phyloP scores from a whole-genome alignment of 2,329 filamentous ascomycete species.

The Scedosporium dehoogii region DNA sequence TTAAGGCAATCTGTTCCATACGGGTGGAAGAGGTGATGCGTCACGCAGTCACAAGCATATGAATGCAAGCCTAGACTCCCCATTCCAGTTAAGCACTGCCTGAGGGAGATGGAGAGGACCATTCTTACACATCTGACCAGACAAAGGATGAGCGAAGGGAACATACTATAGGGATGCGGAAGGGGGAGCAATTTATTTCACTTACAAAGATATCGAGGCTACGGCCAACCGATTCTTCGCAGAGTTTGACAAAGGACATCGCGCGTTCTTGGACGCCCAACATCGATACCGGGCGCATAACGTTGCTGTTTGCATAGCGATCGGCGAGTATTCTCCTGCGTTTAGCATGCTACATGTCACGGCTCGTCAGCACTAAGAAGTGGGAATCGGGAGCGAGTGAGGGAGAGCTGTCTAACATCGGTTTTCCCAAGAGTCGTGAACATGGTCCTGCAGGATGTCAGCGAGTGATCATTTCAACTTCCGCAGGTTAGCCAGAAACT shows the following conservation, averaged over 20 bases:
- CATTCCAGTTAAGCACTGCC: background rate
- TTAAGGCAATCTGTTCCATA: constrained; percentile 52
- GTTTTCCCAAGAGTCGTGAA: constrained; percentile 47
- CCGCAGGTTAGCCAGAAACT: constrained; percentile 1
- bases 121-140: constrained; percentile 10
- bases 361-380: background rate
- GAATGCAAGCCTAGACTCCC: constrained; percentile 42
- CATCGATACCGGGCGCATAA: constrained; percentile 46
- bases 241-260: constrained; percentile 42
- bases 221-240: constrained; percentile 29
- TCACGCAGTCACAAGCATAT: constrained; percentile 60
- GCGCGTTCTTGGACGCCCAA: constrained; percentile 49
- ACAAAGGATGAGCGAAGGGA: background rate
- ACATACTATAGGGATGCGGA: background rate
- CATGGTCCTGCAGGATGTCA: constrained; percentile 37
- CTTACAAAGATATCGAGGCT: constrained; percentile 53
- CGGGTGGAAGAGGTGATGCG: constrained; percentile 60
- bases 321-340: constrained; percentile 55
- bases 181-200: background rate
- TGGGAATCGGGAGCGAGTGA: background rate
- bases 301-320: constrained; percentile 58
- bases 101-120: background rate
- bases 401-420: constrained; percentile 26
- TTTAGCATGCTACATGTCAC: constrained; percentile 39
- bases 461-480: too few relatives aligned